phyloP scores from a whole-genome alignment of 805 yeast genomes.

The Gaillardinia entomophila region DNA sequence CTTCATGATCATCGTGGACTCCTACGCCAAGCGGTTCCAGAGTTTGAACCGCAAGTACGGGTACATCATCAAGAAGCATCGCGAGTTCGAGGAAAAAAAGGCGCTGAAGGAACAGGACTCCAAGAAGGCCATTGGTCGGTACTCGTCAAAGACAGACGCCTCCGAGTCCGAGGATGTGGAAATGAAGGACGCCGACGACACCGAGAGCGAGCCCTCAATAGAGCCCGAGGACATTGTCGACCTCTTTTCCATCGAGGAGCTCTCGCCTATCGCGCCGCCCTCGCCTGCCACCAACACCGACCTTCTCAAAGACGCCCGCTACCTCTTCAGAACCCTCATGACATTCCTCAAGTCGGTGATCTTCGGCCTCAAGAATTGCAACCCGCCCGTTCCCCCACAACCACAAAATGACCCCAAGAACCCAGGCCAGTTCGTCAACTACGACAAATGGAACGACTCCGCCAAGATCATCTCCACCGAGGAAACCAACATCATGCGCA shows the following conservation, averaged over 20 bases:
- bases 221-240: conserved; percentile 12
- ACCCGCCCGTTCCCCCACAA: conserved; percentile 60
- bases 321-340: conserved; percentile 80
- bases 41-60: conserved; percentile 68
- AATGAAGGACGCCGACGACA: conserved; percentile 7
- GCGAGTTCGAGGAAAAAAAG: conserved; percentile 42
- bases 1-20: conserved; percentile 78
- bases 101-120: conserved; percentile 35
- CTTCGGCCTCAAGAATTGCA: conserved; percentile 82
- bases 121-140: conserved; percentile 34
- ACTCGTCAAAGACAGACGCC: conserved; percentile 20
- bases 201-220: conserved; percentile 5
- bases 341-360: conserved; percentile 86
- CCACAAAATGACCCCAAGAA: conserved; percentile 42
- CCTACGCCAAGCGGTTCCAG: conserved; percentile 78
- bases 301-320: conserved; percentile 82
- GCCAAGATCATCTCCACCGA: conserved; percentile 82
- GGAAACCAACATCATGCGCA: conserved; percentile 72
- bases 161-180: conserved; percentile 16
- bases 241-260: conserved; percentile 30
- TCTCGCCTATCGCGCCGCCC: conserved; percentile 52
- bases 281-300: conserved; percentile 44
- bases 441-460: conserved; percentile 71
- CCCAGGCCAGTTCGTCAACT: conserved; percentile 32
- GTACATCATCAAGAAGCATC: conserved; percentile 58